phyloP scores from a whole-genome alignment of 805 yeast genomes.

The Saccharomycopsis sp. region DNA sequence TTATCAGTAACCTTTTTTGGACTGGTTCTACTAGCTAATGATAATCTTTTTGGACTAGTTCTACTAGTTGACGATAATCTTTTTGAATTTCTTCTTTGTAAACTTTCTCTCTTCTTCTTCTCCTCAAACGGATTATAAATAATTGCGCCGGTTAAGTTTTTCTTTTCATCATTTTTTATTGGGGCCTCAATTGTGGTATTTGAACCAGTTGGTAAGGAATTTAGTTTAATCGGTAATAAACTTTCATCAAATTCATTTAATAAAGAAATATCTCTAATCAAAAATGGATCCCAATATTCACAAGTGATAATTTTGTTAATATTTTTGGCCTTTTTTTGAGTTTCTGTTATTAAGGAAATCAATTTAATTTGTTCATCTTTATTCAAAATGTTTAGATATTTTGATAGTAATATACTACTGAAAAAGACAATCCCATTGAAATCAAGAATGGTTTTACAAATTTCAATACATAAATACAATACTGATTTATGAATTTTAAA shows the following conservation, averaged over 20 bases:
- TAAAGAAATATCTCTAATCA: conserved; percentile 43
- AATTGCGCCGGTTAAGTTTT: neutral
- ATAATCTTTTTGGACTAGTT: neutral
- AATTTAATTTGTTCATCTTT: conserved; percentile 45
- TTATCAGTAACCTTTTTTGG: neutral
- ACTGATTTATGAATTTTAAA: conserved; percentile 44
- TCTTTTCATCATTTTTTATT: neutral
- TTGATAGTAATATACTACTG: conserved; percentile 43
- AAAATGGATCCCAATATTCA: conserved; percentile 64
- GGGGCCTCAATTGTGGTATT: conserved; percentile 13
- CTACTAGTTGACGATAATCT: conserved; percentile 2
- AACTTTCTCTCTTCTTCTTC: conserved; percentile 8
- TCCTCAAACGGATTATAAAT: conserved; percentile 18
- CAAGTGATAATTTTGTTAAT: conserved; percentile 21
- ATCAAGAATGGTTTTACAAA: conserved; percentile 45
- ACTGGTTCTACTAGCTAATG: neutral
- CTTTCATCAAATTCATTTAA: conserved; percentile 20
- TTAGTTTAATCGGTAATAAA: conserved; percentile 13
- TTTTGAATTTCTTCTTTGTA: conserved; percentile 10
- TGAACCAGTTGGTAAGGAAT: conserved; percentile 14
- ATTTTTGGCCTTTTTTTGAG: conserved; percentile 22
- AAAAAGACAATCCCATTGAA: conserved; percentile 32
- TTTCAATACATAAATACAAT: conserved; percentile 38
- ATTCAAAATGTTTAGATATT: conserved; percentile 43
- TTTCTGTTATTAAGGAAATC: conserved; percentile 26